phyloP scores from a whole-genome alignment of 305 asterid species.

The Euphrasia arctica region DNA sequence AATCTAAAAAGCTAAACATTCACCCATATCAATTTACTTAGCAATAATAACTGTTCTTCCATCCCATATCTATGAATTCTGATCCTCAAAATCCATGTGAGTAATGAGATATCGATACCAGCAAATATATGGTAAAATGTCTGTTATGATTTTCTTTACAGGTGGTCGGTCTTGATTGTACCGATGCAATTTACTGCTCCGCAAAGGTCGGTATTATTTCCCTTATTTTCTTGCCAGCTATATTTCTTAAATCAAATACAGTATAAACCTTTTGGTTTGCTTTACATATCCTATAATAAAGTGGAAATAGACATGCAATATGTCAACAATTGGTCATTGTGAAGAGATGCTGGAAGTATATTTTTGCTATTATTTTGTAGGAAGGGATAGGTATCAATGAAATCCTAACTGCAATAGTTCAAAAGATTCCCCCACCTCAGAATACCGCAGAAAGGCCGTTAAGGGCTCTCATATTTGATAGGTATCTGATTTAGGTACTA shows the following conservation, averaged over 20 bases:
- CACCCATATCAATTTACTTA: too few relatives aligned
- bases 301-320: conserved; percentile 4
- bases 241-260: conserved; percentile 9
- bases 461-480: conserved; percentile 98
- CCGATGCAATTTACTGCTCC: conserved; percentile 86
- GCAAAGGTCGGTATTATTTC: conserved; percentile 69
- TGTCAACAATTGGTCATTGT: conserved; percentile 12
- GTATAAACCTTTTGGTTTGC: conserved; percentile 2
- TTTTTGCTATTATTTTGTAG: conserved; percentile 43
- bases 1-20: too few relatives aligned
- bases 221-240: conserved; percentile 19
- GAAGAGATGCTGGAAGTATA: conserved; percentile 7
- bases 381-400: conserved; percentile 92
- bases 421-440: conserved; percentile 83
- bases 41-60: too few relatives aligned
- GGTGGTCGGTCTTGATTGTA: conserved; percentile 96
- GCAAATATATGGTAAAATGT: conserved; percentile 25
- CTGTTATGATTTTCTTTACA: conserved; percentile 32
- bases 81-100: not conserved
- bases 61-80: too few relatives aligned
- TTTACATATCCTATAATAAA: not conserved
- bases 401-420: conserved; percentile 78
- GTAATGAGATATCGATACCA: conserved; percentile 23
- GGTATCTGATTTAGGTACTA: conserved; percentile 75
- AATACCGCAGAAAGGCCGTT: conserved; percentile 75